A percentile compares a stretch with the other conserved stretches of the same genome.
phyloP scores from a whole-genome alignment of 345 rosid genomes.

The Linum usitatissimum region DNA sequence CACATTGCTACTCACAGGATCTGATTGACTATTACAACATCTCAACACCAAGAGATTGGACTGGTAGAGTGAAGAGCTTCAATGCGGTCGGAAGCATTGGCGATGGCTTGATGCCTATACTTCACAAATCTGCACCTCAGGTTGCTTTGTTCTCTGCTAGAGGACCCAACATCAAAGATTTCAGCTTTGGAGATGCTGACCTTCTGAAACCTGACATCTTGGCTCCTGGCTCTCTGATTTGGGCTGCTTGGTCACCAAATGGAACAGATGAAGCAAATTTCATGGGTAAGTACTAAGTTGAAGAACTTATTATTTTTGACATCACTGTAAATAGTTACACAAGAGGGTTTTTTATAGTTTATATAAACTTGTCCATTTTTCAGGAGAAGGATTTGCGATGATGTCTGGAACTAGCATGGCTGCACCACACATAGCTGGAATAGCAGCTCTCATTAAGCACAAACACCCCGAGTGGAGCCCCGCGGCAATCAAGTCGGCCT shows the following conservation, averaged over 20 bases:
- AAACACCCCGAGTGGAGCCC: constrained; percentile 96
- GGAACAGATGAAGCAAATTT: constrained; percentile 95
- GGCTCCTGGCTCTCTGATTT: constrained; percentile 94
- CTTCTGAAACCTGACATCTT: constrained; percentile 96
- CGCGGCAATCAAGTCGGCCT: constrained; percentile 89
- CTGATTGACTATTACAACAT: constrained; percentile 83
- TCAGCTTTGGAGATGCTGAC: constrained; percentile 92
- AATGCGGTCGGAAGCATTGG: constrained; percentile 86
- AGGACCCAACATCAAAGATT: constrained; percentile 94
- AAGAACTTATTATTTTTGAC: neutral
- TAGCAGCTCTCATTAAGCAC: constrained; percentile 97
- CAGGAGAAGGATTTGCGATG: constrained; percentile 96
- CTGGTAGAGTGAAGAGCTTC: constrained; percentile 80
- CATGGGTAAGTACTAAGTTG: constrained; percentile 37
- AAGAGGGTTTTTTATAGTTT: neutral
- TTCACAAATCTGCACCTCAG: constrained; percentile 97
- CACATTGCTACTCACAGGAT: constrained; percentile 37
- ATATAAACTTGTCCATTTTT: neutral
- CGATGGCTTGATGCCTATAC: constrained; percentile 83
- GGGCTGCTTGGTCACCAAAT: constrained; percentile 99
- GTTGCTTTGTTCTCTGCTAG: constrained; percentile 93
- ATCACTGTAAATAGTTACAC: too few species aligned
- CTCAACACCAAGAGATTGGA: constrained; percentile 93
- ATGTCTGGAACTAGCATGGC: constrained; percentile 99
- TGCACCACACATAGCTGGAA: constrained; percentile 97